Percentiles rank a stretch among this genome's conserved stretches.
phyloP scores from a whole-genome alignment of 176 grass and related monocot genomes.

The Secale cereale region DNA sequence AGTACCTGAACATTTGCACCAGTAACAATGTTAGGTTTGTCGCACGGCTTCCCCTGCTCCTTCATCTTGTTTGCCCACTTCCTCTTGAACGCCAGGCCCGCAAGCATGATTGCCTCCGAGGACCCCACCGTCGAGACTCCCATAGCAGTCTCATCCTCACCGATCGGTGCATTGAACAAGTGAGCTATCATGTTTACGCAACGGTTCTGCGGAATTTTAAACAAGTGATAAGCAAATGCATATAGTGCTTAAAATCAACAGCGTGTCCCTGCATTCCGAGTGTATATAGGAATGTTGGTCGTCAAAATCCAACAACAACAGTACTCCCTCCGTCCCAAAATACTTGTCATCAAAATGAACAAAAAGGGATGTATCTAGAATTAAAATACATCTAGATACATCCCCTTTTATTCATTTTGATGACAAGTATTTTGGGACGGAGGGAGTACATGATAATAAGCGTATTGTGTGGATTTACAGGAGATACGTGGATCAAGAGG shows the following conservation, averaged over 20 bases:
- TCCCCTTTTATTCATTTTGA: too few species aligned
- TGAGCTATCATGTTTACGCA: slow-evolving; percentile 91
- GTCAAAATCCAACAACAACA: too few species aligned
- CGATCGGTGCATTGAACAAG: slow-evolving; percentile 63
- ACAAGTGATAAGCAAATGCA: not conserved
- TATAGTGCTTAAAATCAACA: not conserved
- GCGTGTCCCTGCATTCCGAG: not conserved
- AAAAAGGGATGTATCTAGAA: too few species aligned
- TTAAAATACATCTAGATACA: too few species aligned
- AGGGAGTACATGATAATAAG: not conserved
- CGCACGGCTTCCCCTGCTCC: slow-evolving; percentile 61
- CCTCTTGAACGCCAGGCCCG: slow-evolving; percentile 80
- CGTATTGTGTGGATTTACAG: not conserved
- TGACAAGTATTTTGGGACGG: too few species aligned
- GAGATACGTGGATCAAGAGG: not conserved
- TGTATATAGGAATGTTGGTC: too few species aligned
- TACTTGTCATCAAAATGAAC: too few species aligned
- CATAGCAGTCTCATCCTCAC: slow-evolving; percentile 56
- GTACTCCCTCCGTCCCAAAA: too few species aligned
- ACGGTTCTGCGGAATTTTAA: slow-evolving; percentile 41
- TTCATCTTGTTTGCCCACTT: slow-evolving; percentile 82
- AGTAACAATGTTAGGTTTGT: slow-evolving; percentile 89
- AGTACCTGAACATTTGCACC: slow-evolving; percentile 87
- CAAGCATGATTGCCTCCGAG: slow-evolving; percentile 85
- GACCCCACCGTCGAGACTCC: slow-evolving; percentile 74